Evolutionary conservation across 2,329 filamentous ascomycete species (phyloP), one percentile per base, ranked within the genome.

Genomic region (Colletotrichum sp.): DNA sequence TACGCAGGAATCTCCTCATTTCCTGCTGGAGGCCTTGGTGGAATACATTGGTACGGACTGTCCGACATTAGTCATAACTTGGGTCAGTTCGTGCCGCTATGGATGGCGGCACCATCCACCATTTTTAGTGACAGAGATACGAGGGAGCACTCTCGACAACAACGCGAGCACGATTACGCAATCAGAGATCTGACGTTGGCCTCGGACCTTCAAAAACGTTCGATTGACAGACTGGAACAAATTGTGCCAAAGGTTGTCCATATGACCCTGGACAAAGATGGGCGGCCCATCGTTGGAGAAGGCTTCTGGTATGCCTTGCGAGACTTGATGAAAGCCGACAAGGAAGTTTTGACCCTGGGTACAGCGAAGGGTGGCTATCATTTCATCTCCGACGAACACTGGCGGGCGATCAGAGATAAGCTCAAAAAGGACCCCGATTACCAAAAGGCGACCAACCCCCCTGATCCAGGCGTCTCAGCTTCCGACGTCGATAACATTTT

Each of bases 281-380:
- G 92, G 16, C 87, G 89, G 12, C 83, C 86, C 0, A 84, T 89
- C 26, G 89, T 95, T 18, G 85, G 90, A 0, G 87, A 90, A 28
- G 88, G 92, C 4, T 94, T 95, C 76, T 95, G 92, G 90, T 87
- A 91, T 72, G 93, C 93, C 0, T 82, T 95, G 10, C 86, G 88
- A 28, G 88, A 90, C 69, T 87, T 89, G 72, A 89, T 94, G 64
- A 85, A 84, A 24, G 82, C 85, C 2, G 90, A 91, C 59, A 84
- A 85, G 3, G 83, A 85, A 34, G 86, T 92, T 52, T 81, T 91
- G 49, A 88, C 85, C 5, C 79, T 91, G 5, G 85, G 89, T 44
- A 85, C 85, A 34, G 81, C 83, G 5, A 81, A 82, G 4, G 80
- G 86, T 18, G 82, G 81, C n/a, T 84, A 83, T 24, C 80, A 85